Evolutionary conservation across 176 grass and related monocot genomes (phyloP), one percentile per base, ranked within the genome.

Genomic region (Oryza australiensis): DNA sequence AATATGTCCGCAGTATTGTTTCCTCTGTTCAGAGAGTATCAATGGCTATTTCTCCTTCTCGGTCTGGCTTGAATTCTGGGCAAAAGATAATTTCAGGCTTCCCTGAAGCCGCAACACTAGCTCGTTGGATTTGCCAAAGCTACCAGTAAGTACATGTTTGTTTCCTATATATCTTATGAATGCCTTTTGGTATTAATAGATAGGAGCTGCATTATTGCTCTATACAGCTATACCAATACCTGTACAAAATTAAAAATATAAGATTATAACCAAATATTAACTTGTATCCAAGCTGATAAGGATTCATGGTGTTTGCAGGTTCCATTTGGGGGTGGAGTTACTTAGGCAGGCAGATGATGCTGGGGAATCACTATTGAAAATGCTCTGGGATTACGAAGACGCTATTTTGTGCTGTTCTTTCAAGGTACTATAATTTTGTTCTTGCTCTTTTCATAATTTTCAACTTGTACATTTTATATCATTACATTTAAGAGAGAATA

Each of bases 371-470:
- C 77, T 95, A 67, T 43, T 99, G 79, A 95, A 89, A 87, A 90
- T 88, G 82, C 87, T 99, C 72, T 99, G 96, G 96, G 90, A 99
- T 86, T 89, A 95, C 32, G 90, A 91, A 73, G 96, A 99, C 28
- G 91, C 96, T 35, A 85, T 99, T 70, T 88, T 99, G 46, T 99
- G 93, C 82, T 99, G 93, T 77, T 91, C 96, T 63, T 95, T 95
- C 70, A 93, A 99, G 96, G 96, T 93, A 67, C 9, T 37, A 37
- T 37, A 37, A 37, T 40, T 26, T 40, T 29, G 16, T 10, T 7
- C 37, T 13, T 48, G 26, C 12, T 26, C 8, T 27, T n/a, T 6
- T 20, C 1, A 26, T 8, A 43, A 71, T 22, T 9, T 30, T 9
- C 26, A 3, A 28, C 3, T 48, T 30, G 26, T 35, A 13, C 18